Percentiles rank a stretch among this genome's conserved stretches.
Conservation (phyloP, 2,329 filamentous ascomycete species). For the Fusarium setosum region DNA sequence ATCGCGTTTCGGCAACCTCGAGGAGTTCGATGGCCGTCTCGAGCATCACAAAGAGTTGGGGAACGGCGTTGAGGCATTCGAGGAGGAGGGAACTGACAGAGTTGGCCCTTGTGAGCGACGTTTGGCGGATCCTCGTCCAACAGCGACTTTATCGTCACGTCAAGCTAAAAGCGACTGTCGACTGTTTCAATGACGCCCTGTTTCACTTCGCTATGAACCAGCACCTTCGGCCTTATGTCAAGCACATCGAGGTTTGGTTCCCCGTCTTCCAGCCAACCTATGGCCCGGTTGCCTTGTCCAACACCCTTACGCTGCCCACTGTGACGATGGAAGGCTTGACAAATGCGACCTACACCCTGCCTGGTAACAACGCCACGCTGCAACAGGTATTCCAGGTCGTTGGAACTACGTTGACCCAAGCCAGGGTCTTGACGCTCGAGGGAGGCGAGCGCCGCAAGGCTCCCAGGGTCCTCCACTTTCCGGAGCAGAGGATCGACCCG, state of each 20-base stretch:
- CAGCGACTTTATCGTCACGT: constrained; percentile 80
- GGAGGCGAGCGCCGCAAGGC: constrained; percentile 83
- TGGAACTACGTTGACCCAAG: constrained; percentile 66
- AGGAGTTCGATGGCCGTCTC: constrained; percentile 66
- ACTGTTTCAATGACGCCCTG: constrained; percentile 69
- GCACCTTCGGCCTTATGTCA: constrained; percentile 72
- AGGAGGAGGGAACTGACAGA: constrained; percentile 75
- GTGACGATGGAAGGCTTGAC: constrained; percentile 67
- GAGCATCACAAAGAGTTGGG: constrained; percentile 69
- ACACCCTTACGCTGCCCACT: constrained; percentile 60
- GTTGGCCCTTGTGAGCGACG: constrained; percentile 69
- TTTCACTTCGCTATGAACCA: constrained; percentile 69
- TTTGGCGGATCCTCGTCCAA: constrained; percentile 77
- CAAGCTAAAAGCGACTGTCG: constrained; percentile 77
- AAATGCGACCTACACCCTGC: constrained; percentile 68
- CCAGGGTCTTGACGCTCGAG: constrained; percentile 76
- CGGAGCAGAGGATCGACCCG: constrained; percentile 33
- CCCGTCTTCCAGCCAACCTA: constrained; percentile 75
- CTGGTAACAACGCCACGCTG: constrained; percentile 74
- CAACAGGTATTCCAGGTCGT: constrained; percentile 77
- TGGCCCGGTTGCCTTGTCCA: constrained; percentile 55
- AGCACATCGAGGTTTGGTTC: constrained; percentile 82
- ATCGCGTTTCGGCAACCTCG: constrained; percentile 70
- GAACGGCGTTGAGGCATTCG: constrained; percentile 73
- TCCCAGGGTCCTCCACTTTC: constrained; percentile 66